Evolutionary conservation across 73 alveolate genomes (phyloP), one percentile per base, ranked within the genome.

Genomic region (Loxodes magnus): DNA sequence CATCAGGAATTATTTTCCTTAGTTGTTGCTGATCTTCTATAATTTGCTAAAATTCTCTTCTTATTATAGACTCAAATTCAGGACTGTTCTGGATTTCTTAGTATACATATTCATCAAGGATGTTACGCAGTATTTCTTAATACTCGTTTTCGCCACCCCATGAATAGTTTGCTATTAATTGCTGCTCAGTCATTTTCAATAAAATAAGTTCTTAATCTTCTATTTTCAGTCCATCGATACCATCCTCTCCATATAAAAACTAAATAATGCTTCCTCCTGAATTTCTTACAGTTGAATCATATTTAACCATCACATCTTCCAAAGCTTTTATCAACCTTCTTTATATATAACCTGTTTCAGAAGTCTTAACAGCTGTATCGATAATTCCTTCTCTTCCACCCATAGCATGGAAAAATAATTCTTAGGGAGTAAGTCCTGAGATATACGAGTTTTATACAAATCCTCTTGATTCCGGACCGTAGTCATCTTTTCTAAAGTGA

Each of bases 301-400:
- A 96, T 61, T 92, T 87, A 43, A 94, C 96, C 95, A 88, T 93
- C 46, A 96, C 81, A 59, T 95, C 99, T 82, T 96, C 99, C 43
- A 96, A 77, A 58, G 98, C 98, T 61, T 96, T 96, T 63, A 93
- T 90, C 19, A 96, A 72, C 51, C 99, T 88, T 39, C 99, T 68
- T 77, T 94, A 93, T 74, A 96, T 94, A 67, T 96, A 93, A 49
- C 99, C 99, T 10, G 99, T 96, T 52, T 94, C 98, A 12, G 99
- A 82, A 26, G 99, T 96, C 71, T 96, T 96, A 39, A 95, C 98
- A 17, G 99, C 99, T 19, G 99, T 96, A 89, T 96, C 99, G 29
- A 93, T 94, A 17, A 96, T 87, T n/a, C 99, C 99, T 77, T 96
- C 99, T 66, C 99, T 65, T 16, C 99, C 99, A 10, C 98, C 99